phyloP scores from a whole-genome alignment of 2,329 filamentous ascomycete genomes.

The Parafenestella ontariensis region DNA sequence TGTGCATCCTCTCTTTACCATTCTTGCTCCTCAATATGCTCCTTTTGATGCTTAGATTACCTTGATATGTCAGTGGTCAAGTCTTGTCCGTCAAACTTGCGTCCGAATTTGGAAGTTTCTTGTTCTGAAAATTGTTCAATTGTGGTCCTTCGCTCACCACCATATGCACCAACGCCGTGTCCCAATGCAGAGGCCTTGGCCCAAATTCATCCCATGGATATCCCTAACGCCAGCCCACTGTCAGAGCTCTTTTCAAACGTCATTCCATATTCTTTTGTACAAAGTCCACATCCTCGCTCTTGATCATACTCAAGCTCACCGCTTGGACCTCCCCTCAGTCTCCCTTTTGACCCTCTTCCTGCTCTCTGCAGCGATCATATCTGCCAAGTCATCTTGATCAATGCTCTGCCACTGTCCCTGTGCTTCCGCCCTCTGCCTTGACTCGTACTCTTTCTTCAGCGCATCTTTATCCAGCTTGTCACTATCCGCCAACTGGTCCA shows the following conservation, averaged over 20 bases:
- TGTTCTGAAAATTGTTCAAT: constrained; percentile 38
- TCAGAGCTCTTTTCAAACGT: constrained; percentile 20
- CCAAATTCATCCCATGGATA: constrained; percentile 21
- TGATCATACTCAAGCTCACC: constrained; percentile 25
- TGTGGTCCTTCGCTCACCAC: constrained; percentile 19
- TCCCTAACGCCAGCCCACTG: constrained; percentile 31
- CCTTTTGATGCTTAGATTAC: not conserved
- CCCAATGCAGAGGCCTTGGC: constrained; percentile 29
- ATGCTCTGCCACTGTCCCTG: constrained; percentile 71
- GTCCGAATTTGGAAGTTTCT: constrained; percentile 18
- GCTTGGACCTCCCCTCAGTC: constrained; percentile 74
- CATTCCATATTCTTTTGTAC: constrained; percentile 31
- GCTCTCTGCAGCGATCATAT: constrained; percentile 95
- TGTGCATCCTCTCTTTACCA: not conserved
- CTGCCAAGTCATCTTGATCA: constrained; percentile 87
- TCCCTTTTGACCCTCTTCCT: constrained; percentile 90
- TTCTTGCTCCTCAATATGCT: not conserved
- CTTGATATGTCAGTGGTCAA: constrained; percentile 12
- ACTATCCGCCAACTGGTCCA: constrained; percentile 76
- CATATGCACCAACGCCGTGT: constrained; percentile 33
- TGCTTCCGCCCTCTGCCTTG: constrained; percentile 68
- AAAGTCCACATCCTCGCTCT: constrained; percentile 19
- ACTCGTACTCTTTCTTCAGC: constrained; percentile 80
- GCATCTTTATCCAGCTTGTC: constrained; percentile 87
- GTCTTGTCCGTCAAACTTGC: constrained; percentile 12